Base-by-base conservation (phyloP, 306 rosid species). In the Sesbania bispinosa region DNA sequence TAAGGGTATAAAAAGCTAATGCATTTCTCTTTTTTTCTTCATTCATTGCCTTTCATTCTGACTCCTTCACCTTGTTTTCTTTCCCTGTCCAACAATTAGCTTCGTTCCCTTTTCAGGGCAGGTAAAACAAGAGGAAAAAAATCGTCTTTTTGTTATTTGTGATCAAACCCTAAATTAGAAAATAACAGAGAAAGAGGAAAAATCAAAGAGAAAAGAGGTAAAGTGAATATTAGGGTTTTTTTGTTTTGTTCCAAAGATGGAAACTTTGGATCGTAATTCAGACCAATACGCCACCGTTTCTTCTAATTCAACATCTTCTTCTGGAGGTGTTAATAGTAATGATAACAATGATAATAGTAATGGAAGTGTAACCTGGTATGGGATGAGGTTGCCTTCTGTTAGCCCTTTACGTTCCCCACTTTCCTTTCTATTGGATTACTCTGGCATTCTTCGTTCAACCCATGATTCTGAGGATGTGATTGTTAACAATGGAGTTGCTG, bases 351-450 rank as follows among this genome's bases (percentile, higher is more conserved):
- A 36, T 38, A 51, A 21, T 23, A 36, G 64, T 69, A 21, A 51
- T 77, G 14, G 64, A 48, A 64, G 61, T 36, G 43, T 36, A 32
- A 39, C 85, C 2, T 79, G 80, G 75, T 60, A 80, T 10, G 89
- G 83, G 16, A 63, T 85, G 79, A 84, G 78, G 15, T 60, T 87
- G 14, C 84, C 96, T 11, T 78, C 84, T 58, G 65, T 83, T 10
- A 80, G 76, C 57, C 77, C 91, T 30, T 70, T 88, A 23, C 86
- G 66, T 52, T 91, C 88, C 20, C 96, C 96, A 18, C 74, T 91
- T 42, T 88, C 96, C 2, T 75, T 85, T 65, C 27, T 87, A 15
- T 69, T 91, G 79, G 95, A 88, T 80, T 85, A 86, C 80, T 89
- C 93, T 30, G 97, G 97, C 9, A 76, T 91, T 74, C 83, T 88